phyloP scores from a whole-genome alignment of 1,284 basidiomycete genomes.

The Cutaneotrichosporon cutaneum region DNA sequence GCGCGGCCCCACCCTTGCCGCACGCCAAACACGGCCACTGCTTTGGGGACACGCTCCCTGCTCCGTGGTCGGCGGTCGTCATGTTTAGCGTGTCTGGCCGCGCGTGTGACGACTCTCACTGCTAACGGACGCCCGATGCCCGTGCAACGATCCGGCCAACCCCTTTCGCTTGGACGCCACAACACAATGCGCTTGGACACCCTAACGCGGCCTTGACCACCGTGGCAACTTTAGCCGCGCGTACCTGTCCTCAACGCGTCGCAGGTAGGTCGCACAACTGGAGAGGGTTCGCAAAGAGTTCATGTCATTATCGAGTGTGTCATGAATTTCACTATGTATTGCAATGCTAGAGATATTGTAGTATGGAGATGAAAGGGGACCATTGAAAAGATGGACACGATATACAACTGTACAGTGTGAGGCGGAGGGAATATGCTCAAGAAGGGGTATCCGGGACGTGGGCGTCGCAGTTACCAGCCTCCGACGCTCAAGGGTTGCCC shows the following conservation, averaged over 20 bases:
- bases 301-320: constrained; percentile 16
- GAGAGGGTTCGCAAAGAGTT: constrained; percentile 6
- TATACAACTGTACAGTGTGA: constrained; percentile 27
- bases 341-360: constrained; percentile 18
- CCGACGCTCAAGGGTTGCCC: constrained; percentile 22
- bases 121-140: not conserved
- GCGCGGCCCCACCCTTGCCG: too few relatives aligned
- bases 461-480: constrained; percentile 18
- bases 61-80: not conserved
- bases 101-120: not conserved
- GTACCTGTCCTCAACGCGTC: too few relatives aligned
- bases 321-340: constrained; percentile 11
- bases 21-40: too few relatives aligned
- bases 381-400: constrained; percentile 18
- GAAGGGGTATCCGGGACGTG: constrained; percentile 1
- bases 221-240: too few relatives aligned
- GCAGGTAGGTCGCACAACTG: too few relatives aligned
- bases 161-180: not conserved
- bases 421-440: constrained; percentile 10
- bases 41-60: not conserved
- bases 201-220: not conserved
- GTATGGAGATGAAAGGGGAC: constrained; percentile 7
- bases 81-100: not conserved
- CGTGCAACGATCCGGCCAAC: not conserved
- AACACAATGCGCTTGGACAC: too few relatives aligned